Evolutionary conservation across 176 grass and related monocot species (phyloP).

Genomic region (Cocos nucifera): DNA sequence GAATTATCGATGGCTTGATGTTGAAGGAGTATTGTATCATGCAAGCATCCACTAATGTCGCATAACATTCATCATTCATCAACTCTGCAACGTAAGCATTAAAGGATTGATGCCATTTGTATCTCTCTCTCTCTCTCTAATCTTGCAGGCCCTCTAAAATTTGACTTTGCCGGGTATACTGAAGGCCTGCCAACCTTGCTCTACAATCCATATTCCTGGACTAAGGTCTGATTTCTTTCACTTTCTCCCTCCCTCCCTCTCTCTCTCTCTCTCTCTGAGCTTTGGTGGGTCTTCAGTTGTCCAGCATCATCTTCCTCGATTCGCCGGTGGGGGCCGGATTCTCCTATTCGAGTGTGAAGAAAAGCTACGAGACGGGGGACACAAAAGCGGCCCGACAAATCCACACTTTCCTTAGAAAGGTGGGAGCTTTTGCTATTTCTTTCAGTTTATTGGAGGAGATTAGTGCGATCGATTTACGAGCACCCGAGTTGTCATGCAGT

Average conservation of each 20-base stretch:
- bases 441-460: too few relatives aligned
- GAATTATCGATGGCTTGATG: too few relatives aligned
- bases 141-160: conserved; percentile 34
- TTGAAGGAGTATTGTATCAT: too few relatives aligned
- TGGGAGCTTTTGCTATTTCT: conserved; percentile 2
- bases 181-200: conserved; percentile 35
- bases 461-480: not conserved
- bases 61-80: not conserved
- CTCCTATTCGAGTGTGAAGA: conserved; percentile 30
- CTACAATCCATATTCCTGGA: conserved; percentile 57
- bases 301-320: conserved; percentile 65
- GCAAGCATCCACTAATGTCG: not conserved
- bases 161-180: conserved; percentile 12
- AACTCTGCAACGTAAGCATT: too few relatives aligned
- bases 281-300: conserved; percentile 17
- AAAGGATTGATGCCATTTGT: too few relatives aligned
- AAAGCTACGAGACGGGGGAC: conserved; percentile 32
- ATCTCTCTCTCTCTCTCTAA: too few relatives aligned
- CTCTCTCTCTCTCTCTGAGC: not conserved
- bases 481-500: conserved; percentile 20
- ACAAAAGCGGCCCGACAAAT: conserved; percentile 28
- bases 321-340: conserved; percentile 58
- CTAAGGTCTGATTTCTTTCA: conserved; percentile 16
- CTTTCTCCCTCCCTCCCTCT: not conserved
- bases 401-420: conserved; percentile 48